phyloP scores from a whole-genome alignment of 2,329 filamentous ascomycete species.

The Pochonia chlamydosporia region DNA sequence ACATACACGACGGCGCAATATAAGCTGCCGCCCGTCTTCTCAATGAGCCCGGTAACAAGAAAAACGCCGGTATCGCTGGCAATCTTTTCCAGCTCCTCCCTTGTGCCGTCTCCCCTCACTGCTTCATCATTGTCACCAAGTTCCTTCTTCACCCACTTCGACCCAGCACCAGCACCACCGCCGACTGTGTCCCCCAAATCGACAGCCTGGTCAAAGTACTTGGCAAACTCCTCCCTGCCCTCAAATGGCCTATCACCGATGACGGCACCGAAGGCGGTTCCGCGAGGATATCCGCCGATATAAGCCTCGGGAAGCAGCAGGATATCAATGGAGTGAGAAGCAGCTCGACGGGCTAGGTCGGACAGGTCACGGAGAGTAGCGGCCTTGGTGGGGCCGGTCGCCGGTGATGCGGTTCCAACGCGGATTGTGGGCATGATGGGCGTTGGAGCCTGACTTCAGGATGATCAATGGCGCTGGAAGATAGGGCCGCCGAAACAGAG shows the following conservation, averaged over 20 bases:
- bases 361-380: slow-evolving; percentile 64
- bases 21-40: slow-evolving; percentile 72
- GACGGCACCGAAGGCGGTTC: slow-evolving; percentile 67
- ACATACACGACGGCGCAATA: slow-evolving; percentile 84
- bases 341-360: slow-evolving; percentile 57
- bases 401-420: slow-evolving; percentile 51
- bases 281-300: slow-evolving; percentile 85
- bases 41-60: slow-evolving; percentile 72
- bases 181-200: slow-evolving; percentile 76
- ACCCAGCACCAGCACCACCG: slow-evolving; percentile 59
- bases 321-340: slow-evolving; percentile 51
- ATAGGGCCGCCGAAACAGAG: too few species aligned
- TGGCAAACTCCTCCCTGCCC: slow-evolving; percentile 76
- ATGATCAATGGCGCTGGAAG: too few species aligned
- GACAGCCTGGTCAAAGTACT: slow-evolving; percentile 72
- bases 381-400: slow-evolving; percentile 40
- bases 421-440: slow-evolving; percentile 33
- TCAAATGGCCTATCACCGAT: slow-evolving; percentile 62
- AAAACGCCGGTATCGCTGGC: slow-evolving; percentile 76
- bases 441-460: background rate
- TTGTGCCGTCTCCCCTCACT: slow-evolving; percentile 53
- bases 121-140: slow-evolving; percentile 32
- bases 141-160: slow-evolving; percentile 62
- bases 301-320: slow-evolving; percentile 90
- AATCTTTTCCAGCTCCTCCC: slow-evolving; percentile 73